Percentiles rank a stretch among this genome's conserved stretches.
Evolutionary conservation across 352 stramenopile genomes (phyloP).

Genomic region (Pythium dissotocum): DNA sequence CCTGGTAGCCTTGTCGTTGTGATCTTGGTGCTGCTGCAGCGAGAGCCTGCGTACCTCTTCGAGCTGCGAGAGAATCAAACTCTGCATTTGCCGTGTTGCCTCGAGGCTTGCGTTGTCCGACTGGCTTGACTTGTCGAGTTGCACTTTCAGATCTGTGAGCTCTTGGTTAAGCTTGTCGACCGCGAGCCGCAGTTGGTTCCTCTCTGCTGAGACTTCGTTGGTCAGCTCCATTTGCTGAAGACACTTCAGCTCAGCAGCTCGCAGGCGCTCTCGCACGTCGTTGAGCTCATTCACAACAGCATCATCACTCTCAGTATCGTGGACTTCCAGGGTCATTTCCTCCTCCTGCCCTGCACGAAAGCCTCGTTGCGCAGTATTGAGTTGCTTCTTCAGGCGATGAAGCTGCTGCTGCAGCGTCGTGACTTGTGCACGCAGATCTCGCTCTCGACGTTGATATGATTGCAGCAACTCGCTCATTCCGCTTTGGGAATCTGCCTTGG

Average conservation of each 20-base stretch:
- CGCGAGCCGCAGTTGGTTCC: not conserved
- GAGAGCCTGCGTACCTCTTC: slow-evolving; percentile 19
- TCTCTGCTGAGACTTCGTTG: not conserved
- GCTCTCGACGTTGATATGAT: slow-evolving; percentile 48
- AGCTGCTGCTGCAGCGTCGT: slow-evolving; percentile 19
- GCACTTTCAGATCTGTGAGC: slow-evolving; percentile 5
- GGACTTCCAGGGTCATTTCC: not conserved
- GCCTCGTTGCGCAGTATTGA: slow-evolving; percentile 20
- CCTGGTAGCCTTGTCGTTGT: not conserved
- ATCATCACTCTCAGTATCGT: not conserved
- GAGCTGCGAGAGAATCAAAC: slow-evolving; percentile 22
- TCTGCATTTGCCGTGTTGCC: slow-evolving; percentile 22
- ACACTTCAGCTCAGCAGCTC: slow-evolving; percentile 12
- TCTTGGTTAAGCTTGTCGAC: slow-evolving; percentile 1
- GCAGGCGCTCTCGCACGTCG: slow-evolving; percentile 16
- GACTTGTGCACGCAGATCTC: slow-evolving; percentile 40
- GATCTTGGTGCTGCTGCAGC: not conserved
- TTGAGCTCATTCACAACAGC: not conserved
- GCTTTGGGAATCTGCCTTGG: not conserved
- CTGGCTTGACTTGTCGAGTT: not conserved
- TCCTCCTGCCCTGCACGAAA: slow-evolving; percentile 4
- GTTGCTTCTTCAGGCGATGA: slow-evolving; percentile 30
- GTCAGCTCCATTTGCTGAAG: slow-evolving; percentile 2
- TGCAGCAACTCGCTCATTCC: slow-evolving; percentile 36
- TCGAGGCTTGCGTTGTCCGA: slow-evolving; percentile 12